These are phyloP conservation scores for Diutina rugosa DNA, from an alignment of 1,139 yeast genomes.

Conservation along the genomic window DNA sequence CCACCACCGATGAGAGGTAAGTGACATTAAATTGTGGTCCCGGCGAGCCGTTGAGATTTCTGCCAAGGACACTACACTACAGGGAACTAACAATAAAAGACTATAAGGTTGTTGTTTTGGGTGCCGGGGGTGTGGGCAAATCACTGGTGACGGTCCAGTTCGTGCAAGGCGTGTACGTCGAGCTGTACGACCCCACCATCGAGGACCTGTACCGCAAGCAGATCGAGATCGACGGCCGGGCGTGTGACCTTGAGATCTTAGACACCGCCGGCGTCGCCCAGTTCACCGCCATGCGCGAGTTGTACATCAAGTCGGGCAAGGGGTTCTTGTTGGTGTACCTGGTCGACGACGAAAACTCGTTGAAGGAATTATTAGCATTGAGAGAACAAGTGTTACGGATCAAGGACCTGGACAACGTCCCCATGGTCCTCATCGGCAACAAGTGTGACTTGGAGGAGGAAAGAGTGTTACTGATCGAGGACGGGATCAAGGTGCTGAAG, in stretches of 20 bases:
- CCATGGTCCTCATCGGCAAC: slow-evolving; percentile 82
- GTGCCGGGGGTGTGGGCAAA: slow-evolving; percentile 43
- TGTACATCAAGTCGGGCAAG: slow-evolving; percentile 41
- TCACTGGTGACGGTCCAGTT: slow-evolving; percentile 39
- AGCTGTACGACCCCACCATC: slow-evolving; percentile 33
- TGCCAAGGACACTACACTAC: neutral
- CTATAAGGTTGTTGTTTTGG: slow-evolving; percentile 36
- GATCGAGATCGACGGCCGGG: slow-evolving; percentile 82
- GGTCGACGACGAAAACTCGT: slow-evolving; percentile 76
- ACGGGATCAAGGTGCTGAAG: slow-evolving; percentile 72
- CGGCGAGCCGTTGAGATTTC: no score
- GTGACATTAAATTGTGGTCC: neutral
- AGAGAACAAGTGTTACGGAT: slow-evolving; percentile 84
- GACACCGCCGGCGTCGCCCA: slow-evolving; percentile 44
- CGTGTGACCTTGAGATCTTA: slow-evolving; percentile 64
- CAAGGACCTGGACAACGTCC: slow-evolving; percentile 67
- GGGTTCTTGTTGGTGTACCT: slow-evolving; percentile 63
- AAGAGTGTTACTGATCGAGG: slow-evolving; percentile 64
- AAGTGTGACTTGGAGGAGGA: slow-evolving; percentile 72
- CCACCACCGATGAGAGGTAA: neutral
- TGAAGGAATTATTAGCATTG: slow-evolving; percentile 69
- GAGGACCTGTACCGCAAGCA: slow-evolving; percentile 81
- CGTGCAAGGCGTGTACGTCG: slow-evolving; percentile 39
- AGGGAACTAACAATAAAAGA: slow-evolving; percentile 7
- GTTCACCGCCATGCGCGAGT: slow-evolving; percentile 46